Evolutionary conservation across 2,329 filamentous ascomycete genomes (phyloP).

Genomic region (Aspergillus awamori): DNA sequence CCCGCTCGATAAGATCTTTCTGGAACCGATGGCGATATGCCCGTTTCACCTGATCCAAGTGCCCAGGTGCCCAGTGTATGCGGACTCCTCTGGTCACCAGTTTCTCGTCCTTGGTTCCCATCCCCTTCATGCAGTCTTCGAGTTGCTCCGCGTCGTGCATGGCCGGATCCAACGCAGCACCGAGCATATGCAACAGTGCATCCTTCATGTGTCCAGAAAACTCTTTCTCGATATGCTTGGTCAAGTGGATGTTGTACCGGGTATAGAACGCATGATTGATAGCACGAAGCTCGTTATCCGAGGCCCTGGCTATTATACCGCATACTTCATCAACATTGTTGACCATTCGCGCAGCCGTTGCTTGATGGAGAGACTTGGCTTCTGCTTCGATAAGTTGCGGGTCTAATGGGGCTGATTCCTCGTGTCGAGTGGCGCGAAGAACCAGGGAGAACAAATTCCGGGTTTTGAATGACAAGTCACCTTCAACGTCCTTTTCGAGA

Average conservation of each 20-base stretch:
- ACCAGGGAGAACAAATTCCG: conserved; percentile 84
- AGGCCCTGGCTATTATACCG: conserved; percentile 73
- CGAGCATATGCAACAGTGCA: conserved; percentile 78
- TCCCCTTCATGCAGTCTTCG: conserved; percentile 84
- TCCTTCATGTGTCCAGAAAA: conserved; percentile 93
- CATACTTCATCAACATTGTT: conserved; percentile 60
- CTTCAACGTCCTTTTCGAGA: conserved; percentile 72
- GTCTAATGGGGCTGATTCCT: conserved; percentile 75
- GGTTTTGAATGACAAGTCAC: conserved; percentile 83
- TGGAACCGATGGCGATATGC: conserved; percentile 75
- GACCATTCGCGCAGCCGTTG: conserved; percentile 69
- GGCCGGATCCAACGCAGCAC: conserved; percentile 74
- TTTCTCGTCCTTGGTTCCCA: conserved; percentile 82
- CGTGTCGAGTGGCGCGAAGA: conserved; percentile 70
- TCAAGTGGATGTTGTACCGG: conserved; percentile 70
- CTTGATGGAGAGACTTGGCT: conserved; percentile 73
- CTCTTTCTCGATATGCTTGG: conserved; percentile 74
- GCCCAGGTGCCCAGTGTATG: conserved; percentile 77
- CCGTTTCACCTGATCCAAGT: conserved; percentile 74
- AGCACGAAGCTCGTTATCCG: conserved; percentile 80
- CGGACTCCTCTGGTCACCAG: conserved; percentile 77
- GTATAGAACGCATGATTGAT: conserved; percentile 75
- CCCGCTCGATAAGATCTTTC: conserved; percentile 67
- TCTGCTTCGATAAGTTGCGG: conserved; percentile 75
- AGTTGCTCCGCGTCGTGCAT: conserved; percentile 80